These are phyloP conservation scores for Termitomyces sp. DNA, from an alignment of 1,284 basidiomycete genomes.

Conservation along the genomic window DNA sequence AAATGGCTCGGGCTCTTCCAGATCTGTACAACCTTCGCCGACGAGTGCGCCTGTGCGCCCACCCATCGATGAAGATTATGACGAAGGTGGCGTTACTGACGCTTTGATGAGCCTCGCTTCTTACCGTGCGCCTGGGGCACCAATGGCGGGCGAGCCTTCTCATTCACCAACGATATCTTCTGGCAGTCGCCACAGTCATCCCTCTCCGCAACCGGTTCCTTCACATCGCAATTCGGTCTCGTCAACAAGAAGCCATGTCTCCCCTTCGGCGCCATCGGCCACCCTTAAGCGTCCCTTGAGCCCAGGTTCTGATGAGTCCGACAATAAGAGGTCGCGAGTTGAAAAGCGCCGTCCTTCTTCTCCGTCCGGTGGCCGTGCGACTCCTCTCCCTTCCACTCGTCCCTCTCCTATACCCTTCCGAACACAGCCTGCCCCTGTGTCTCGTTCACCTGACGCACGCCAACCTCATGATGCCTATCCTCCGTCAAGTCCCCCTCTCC, in stretches of 20 bases:
- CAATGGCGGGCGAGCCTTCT: conserved; percentile 28
- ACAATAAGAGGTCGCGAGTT: conserved; percentile 59
- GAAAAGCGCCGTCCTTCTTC: conserved; percentile 54
- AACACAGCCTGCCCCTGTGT: conserved; percentile 48
- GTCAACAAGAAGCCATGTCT: conserved; percentile 47
- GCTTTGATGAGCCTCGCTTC: conserved; percentile 59
- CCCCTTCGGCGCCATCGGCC: conserved; percentile 40
- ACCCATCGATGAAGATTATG: conserved; percentile 80
- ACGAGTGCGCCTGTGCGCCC: conserved; percentile 53
- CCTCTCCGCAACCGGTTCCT: conserved; percentile 41
- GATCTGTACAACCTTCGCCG: conserved; percentile 64
- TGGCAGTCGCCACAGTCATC: conserved; percentile 45
- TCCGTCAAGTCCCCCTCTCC: conserved; percentile 50
- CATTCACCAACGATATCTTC: conserved; percentile 51
- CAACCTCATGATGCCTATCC: conserved; percentile 42
- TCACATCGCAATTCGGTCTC: conserved; percentile 55
- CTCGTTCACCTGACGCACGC: conserved; percentile 59
- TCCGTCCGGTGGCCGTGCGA: conserved; percentile 42
- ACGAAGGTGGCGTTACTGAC: conserved; percentile 62
- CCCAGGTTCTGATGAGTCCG: conserved; percentile 53
- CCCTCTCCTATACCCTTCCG: conserved; percentile 74
- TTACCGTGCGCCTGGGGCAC: conserved; percentile 32
- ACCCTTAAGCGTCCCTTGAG: conserved; percentile 63
- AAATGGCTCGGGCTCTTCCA: conserved; percentile 52
- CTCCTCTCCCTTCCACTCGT: conserved; percentile 51